Evolutionary conservation across 164 flowering plant genomes (phyloP), one percentile per base, ranked within the genome.

Genomic region (Dillenia turbinata): DNA sequence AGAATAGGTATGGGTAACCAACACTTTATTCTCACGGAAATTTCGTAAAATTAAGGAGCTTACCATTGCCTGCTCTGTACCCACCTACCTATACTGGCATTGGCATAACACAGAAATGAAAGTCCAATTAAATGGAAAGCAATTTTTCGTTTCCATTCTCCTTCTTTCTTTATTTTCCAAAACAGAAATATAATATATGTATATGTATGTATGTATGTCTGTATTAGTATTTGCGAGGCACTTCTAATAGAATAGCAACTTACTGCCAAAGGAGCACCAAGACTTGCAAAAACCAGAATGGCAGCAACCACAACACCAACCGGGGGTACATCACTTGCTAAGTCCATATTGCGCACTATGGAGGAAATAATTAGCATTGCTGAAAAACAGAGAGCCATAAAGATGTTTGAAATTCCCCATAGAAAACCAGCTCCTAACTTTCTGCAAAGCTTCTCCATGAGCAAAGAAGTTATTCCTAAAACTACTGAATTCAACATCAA

Each of bases 191-290:
- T 33, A 33, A 33, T 33, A 5, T 33, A 33, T 5, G 40, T 33
- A 26, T 26, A 6, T 33, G 40, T 33, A 33, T 33, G 40, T 33
- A 33, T 33, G 6, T 33, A 4, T 33, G 7, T 33, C 5, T 33
- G 40, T 33, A 33, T 4, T 5, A 5, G 5, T 33, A 33, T 5
- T 4, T 33, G 40, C n/a, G 40, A 7, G 40, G 40, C 7, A 33
- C 40, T 33, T 33, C 40, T 13, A 26, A 19, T 33, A 67, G 47
- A 61, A 66, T 43, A 68, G 66, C 44, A 72, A 78, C 96, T 83
- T 81, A 94, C 99, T 10, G 99, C 93, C 72, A 94, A 70, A n/a
- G 99, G 99, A 65, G 72, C 71, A 44, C 97, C 99, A 69, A 95
- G 96, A 72, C 87, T 17, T 44, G 97, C 59, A 77, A 95, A 95